phyloP scores from a whole-genome alignment of 352 stramenopile genomes.

The Phytophthora cactorum region DNA sequence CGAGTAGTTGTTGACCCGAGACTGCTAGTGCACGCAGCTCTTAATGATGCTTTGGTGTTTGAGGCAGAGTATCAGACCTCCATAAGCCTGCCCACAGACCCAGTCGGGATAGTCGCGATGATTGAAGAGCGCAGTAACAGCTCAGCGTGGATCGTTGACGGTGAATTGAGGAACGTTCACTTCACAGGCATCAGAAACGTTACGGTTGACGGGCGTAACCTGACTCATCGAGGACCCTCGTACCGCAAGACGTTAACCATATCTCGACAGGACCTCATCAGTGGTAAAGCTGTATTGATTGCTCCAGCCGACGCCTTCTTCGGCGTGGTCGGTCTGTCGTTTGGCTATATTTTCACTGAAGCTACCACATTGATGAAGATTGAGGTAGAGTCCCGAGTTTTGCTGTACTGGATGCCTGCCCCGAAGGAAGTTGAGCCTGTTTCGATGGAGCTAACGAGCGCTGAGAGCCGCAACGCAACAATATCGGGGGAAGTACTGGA shows the following conservation, averaged over 20 bases:
- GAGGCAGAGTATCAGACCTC: slow-evolving; percentile 19
- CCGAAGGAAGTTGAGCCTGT: slow-evolving; percentile 26
- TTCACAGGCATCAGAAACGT: slow-evolving; percentile 17
- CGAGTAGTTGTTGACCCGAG: slow-evolving; percentile 12
- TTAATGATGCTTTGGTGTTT: slow-evolving; percentile 15
- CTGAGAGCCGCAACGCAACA: slow-evolving; percentile 21
- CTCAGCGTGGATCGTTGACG: slow-evolving; percentile 9
- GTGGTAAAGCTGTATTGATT: slow-evolving; percentile 10
- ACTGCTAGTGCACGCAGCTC: not conserved
- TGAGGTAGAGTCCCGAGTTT: slow-evolving; percentile 19
- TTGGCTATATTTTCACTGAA: slow-evolving; percentile 31
- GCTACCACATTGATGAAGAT: slow-evolving; percentile 16
- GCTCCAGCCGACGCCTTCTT: slow-evolving; percentile 17
- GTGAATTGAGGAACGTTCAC: slow-evolving; percentile 13
- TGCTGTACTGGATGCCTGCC: slow-evolving; percentile 24
- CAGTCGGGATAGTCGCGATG: slow-evolving; percentile 2
- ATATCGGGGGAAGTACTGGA: slow-evolving; percentile 12
- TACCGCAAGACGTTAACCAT: slow-evolving; percentile 9
- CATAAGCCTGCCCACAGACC: slow-evolving; percentile 23
- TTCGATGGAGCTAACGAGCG: slow-evolving; percentile 8
- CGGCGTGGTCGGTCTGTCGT: slow-evolving; percentile 10
- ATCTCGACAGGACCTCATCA: slow-evolving; percentile 13
- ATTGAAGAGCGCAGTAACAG: slow-evolving; percentile 5
- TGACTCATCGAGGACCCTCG: slow-evolving; percentile 4
- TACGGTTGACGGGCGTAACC: slow-evolving; percentile 10